These are phyloP conservation scores for Clavariopsis aquatica DNA, from an alignment of 495 filamentous ascomycete species.

Conservation along the genomic window DNA sequence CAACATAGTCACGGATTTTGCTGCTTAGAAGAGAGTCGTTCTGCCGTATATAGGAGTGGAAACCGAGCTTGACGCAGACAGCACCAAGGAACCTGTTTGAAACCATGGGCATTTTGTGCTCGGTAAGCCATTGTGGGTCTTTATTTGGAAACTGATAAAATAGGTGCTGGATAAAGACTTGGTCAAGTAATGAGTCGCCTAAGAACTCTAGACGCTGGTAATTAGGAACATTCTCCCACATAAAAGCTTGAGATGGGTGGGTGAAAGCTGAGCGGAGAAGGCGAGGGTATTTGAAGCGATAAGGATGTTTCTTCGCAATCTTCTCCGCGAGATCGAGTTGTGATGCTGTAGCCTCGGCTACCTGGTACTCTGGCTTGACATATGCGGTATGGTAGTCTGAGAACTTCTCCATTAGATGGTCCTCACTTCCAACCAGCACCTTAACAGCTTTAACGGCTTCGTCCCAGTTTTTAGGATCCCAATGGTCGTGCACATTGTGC, in stretches of 20 bases:
- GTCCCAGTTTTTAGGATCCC: conserved; percentile 62
- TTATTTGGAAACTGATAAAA: conserved; percentile 73
- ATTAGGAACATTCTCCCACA: conserved; percentile 74
- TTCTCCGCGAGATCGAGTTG: conserved; percentile 67
- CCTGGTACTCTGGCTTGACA: conserved; percentile 70
- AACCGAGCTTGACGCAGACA: conserved; percentile 70
- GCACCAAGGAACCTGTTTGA: conserved; percentile 93
- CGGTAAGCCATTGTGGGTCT: conserved; percentile 96
- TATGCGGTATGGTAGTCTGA: conserved; percentile 73
- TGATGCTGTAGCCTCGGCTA: conserved; percentile 54
- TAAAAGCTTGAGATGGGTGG: conserved; percentile 76
- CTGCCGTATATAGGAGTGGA: conserved; percentile 72
- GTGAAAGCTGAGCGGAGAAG: conserved; percentile 83
- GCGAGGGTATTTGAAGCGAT: conserved; percentile 77
- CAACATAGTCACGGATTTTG: conserved; percentile 69
- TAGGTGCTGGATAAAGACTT: conserved; percentile 79
- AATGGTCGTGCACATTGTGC: conserved; percentile 48
- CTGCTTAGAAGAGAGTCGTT: conserved; percentile 59
- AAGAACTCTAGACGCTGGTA: conserved; percentile 95
- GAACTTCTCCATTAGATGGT: conserved; percentile 69
- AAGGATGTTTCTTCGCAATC: conserved; percentile 67
- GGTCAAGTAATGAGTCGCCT: conserved; percentile 86
- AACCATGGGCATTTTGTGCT: conserved; percentile 99
- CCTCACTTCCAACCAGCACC: conserved; percentile 64
- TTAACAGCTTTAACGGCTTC: conserved; percentile 83